These are phyloP conservation scores for Babesia bigemina DNA, from an alignment of 169 alveolate species.

Conservation along the genomic window DNA sequence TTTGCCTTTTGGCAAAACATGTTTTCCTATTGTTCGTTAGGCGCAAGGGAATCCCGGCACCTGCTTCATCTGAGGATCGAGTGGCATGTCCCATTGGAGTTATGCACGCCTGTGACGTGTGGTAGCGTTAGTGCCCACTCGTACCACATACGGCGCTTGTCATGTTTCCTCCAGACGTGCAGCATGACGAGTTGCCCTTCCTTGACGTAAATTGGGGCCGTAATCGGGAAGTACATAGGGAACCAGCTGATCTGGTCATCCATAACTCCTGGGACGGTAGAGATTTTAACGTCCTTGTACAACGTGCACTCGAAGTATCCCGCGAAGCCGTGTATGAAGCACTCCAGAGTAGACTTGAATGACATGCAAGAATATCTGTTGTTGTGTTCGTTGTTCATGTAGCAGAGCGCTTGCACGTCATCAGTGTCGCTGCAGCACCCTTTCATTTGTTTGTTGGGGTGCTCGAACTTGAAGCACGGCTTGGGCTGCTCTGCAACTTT, in stretches of 20 bases:
- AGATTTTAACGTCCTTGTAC: slow-evolving; percentile 66
- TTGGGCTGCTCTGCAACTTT: slow-evolving; percentile 50
- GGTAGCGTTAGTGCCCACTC: slow-evolving; percentile 76
- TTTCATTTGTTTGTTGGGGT: slow-evolving; percentile 47
- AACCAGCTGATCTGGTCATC: slow-evolving; percentile 74
- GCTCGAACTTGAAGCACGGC: slow-evolving; percentile 65
- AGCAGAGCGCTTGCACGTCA: slow-evolving; percentile 16
- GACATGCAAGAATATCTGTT: slow-evolving; percentile 65
- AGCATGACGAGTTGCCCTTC: slow-evolving; percentile 61
- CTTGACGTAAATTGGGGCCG: slow-evolving; percentile 60
- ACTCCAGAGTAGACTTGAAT: slow-evolving; percentile 60
- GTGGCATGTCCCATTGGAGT: slow-evolving; percentile 48
- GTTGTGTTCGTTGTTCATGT: slow-evolving; percentile 51
- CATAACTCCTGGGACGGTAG: slow-evolving; percentile 71
- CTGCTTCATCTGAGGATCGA: slow-evolving; percentile 15
- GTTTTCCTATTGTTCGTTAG: too few relatives aligned
- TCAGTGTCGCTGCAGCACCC: slow-evolving; percentile 5
- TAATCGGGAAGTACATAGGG: slow-evolving; percentile 78
- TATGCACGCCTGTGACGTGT: slow-evolving; percentile 51
- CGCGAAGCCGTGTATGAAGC: slow-evolving; percentile 77
- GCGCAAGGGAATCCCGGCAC: too few relatives aligned
- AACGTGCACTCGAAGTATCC: slow-evolving; percentile 73
- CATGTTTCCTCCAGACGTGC: slow-evolving; percentile 77
- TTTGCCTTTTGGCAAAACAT: too few relatives aligned
- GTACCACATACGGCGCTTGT: slow-evolving; percentile 74